These are phyloP conservation scores for Neurospora discreta DNA, from an alignment of 495 filamentous ascomycete genomes.

Conservation along the genomic window DNA sequence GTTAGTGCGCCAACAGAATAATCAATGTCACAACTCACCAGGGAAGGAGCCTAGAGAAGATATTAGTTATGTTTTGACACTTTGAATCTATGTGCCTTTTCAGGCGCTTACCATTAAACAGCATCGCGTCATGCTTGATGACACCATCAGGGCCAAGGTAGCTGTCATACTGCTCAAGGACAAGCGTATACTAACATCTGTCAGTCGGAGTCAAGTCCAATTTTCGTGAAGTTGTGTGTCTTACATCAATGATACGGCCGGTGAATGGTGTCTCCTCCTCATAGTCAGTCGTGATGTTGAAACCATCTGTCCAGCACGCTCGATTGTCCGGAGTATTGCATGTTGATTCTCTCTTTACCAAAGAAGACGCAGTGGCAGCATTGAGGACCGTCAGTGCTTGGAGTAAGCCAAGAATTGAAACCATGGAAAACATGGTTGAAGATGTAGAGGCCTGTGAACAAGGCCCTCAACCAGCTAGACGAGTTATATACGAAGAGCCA, in stretches of 20 bases:
- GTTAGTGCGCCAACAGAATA: not conserved
- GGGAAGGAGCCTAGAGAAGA: not conserved
- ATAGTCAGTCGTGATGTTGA: not conserved
- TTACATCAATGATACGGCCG: not conserved
- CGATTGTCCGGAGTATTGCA: not conserved
- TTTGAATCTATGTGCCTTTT: not conserved
- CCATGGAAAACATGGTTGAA: not conserved
- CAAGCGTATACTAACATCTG: not conserved
- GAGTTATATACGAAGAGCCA: not conserved
- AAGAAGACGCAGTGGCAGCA: not conserved
- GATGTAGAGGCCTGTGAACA: not conserved
- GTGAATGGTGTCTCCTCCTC: not conserved
- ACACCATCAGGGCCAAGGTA: not conserved
- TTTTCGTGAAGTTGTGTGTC: not conserved
- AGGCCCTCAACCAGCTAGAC: not conserved
- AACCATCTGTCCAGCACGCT: not conserved
- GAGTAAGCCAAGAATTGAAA: not conserved
- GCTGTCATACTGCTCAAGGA: not conserved
- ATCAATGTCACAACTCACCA: not conserved
- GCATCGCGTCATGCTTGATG: constrained; percentile 1
- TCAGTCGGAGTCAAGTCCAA: not conserved
- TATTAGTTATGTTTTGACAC: not conserved
- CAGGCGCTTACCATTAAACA: not conserved
- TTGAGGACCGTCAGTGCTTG: not conserved
- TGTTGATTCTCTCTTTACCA: not conserved